Evolutionary conservation across 495 filamentous ascomycete genomes (phyloP), one percentile per base, ranked within the genome.

Genomic region (Penicillium pulvis): DNA sequence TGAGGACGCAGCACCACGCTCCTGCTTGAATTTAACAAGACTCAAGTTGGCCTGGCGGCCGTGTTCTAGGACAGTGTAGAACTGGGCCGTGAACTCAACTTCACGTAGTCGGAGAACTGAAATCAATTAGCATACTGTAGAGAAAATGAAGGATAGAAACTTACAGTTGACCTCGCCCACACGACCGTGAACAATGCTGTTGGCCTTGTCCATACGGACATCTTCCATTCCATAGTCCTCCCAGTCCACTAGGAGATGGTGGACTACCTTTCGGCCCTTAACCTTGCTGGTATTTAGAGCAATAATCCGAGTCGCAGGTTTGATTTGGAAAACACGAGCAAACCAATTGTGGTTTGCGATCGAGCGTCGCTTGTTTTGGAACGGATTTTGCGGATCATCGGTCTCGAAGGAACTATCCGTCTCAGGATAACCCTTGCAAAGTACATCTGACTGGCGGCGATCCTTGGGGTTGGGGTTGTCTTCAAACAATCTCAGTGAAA

Each of bases 41-140:
- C 86, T 87, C 17, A 96, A 81, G 55, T 83, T 83, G 53, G 84
- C 80, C 63, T 81, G 83, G 35, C 75, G 74, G 26, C 90, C 89
- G 60, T 91, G 88, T 69, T 95, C 89, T 33, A 93, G 87, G 11
- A 95, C 85, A 10, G 86, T 90, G 73, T 90, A 93, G 63, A 98
- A 81, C 66, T 97, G 91, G 46, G 84, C 81, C 4, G 90, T 88
- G 66, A 98, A 90, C 17, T 85, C 80, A 8, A 95, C 89, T 28
- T 88, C 85, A 60, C 90, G 90, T 59, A 96, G 79, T 39, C 84
- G 75, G 24, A 95, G 83, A 57, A 84, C 89, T 92, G 33, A n/a
- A n/a, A 1, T 36, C n/a, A 46, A 23, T 52, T 20, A 42, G 42
- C n/a, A n/a, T 39, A 16, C 48, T 23, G 42, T 12, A 55, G 53